A percentile compares a stretch with the other conserved stretches of the same genome.
These are phyloP conservation scores for Spirogloea muscicola DNA, from an alignment of 139 green algal genomes.

Conservation along the genomic window DNA sequence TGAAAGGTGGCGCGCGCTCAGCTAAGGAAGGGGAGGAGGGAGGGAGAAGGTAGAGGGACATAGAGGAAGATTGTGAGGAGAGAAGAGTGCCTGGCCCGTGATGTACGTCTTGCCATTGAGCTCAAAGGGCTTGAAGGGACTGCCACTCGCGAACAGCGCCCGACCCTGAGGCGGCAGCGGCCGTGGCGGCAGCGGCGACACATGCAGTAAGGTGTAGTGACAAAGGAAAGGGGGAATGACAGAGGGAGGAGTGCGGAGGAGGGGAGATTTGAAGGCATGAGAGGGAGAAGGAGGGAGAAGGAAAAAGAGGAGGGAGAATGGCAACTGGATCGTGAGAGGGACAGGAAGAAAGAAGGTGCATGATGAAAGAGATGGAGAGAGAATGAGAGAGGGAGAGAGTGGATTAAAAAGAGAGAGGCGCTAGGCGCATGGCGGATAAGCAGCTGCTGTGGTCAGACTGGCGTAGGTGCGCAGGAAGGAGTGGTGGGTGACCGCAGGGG, in stretches of 20 bases:
- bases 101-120: slow-evolving; percentile 2
- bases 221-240: too few species aligned
- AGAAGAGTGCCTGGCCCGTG: background rate
- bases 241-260: too few species aligned
- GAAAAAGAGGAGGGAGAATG: too few species aligned
- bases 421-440: too few species aligned
- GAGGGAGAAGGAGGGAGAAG: background rate
- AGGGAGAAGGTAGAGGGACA: background rate
- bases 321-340: too few species aligned
- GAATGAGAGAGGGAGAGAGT: background rate
- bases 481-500: background rate
- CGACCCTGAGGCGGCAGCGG: slow-evolving; percentile 7
- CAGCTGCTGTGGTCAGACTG: too few species aligned
- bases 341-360: too few species aligned
- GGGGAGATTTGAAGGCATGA: slow-evolving; percentile 29
- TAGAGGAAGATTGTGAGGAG: background rate
- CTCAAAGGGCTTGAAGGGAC: slow-evolving; percentile 21
- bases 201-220: too few species aligned
- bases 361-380: background rate
- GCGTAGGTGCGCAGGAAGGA: too few species aligned
- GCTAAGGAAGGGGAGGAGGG: background rate
- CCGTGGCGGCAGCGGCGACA: too few species aligned
- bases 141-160: slow-evolving; percentile 30
- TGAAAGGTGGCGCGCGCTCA: too few species aligned
- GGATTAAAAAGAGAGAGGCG: too few species aligned